Base-by-base conservation (phyloP, 2,329 filamentous ascomycete species). In the Trichoderma cornu-damae region DNA sequence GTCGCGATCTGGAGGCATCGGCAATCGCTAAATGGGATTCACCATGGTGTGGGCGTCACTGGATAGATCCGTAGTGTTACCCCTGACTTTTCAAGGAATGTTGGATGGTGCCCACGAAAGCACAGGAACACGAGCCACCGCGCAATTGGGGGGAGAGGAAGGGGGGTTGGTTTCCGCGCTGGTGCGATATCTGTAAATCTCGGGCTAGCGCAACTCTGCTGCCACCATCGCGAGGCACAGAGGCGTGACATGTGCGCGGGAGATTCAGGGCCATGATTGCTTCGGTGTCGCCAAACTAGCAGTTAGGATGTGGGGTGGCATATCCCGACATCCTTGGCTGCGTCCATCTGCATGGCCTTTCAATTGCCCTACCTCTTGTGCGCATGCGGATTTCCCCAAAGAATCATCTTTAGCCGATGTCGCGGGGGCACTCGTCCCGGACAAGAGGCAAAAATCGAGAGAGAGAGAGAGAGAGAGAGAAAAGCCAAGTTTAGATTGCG, bases 41-140 rank as follows among this genome's bases (percentile, higher is more conserved):
- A 16, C 37, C n/a, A 50, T 30, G 30, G 49, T 53, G 48, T 58
- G 56, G 49, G 47, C 38, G 48, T 52, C 48, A 26, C 40, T 42
- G 44, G 35, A 37, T 56, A 59, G 57, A 59, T 59, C 57, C 57
- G 38, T 18, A 37, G 51, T 56, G 57, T 59, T 55, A 59, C 57
- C 51, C 51, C 44, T 59, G 56, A 22, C 56, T 34, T 46, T n/a
- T n/a, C 38, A 24, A 26, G 48, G 8, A 51, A 44, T 46, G 46
- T 35, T 37, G 48, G 40, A 44, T 37, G 56, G 35, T 47, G 56
- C 16, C 44, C 40, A 43, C 32, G 40, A 42, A 16, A n/a, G n/a
- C n/a, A n/a, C n/a, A n/a, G n/a, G 48, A 37, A 49, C 38, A 58
- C 22, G 34, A 55, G 42, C 49, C 48, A 40, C 56, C 26, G 43